Conservation (phyloP, 192 early-diverging fungal species). For the Coemansia javaensis region DNA sequence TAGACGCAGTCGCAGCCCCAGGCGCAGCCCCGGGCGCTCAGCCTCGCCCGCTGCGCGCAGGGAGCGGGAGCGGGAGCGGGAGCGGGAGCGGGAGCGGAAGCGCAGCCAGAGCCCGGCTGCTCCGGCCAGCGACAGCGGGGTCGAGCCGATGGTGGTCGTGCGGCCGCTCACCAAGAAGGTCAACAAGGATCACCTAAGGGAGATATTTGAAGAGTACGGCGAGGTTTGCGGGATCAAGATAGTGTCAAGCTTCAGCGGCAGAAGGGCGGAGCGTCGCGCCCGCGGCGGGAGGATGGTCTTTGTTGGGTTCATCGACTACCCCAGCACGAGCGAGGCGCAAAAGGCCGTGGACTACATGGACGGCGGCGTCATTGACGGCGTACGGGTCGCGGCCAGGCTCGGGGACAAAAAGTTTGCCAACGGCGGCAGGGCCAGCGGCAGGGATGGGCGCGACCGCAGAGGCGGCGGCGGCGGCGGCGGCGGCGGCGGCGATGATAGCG, state of each 20-base stretch:
- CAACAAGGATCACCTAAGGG: neutral
- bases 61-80: constrained; percentile 4
- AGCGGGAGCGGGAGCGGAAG: constrained; percentile 1
- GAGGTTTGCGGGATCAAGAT: neutral
- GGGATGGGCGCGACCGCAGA: neutral
- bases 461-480: constrained; percentile 2
- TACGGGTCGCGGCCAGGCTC: constrained; percentile 1
- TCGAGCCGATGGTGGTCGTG: constrained; percentile 3
- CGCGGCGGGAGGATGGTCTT: neutral
- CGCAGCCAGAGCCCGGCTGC: too few relatives aligned
- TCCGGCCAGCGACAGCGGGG: too few relatives aligned
- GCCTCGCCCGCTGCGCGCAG: constrained; percentile 17
- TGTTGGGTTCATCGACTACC: neutral
- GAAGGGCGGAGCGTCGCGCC: neutral
- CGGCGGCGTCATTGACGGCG: constrained; percentile 19
- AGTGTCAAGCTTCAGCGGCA: neutral
- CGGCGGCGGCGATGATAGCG: neutral
- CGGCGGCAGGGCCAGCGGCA: neutral
- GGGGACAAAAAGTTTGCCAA: neutral
- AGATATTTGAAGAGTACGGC: constrained; percentile 29
- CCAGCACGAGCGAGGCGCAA: constrained; percentile 1
- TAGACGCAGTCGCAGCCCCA: neutral
- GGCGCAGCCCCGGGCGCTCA: constrained; percentile 6
- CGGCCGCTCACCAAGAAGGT: too few relatives aligned
- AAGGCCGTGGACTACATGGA: constrained; percentile 32